Evolutionary conservation across 192 early-diverging fungal species (phyloP).

Genomic region (Mortierella alpina): DNA sequence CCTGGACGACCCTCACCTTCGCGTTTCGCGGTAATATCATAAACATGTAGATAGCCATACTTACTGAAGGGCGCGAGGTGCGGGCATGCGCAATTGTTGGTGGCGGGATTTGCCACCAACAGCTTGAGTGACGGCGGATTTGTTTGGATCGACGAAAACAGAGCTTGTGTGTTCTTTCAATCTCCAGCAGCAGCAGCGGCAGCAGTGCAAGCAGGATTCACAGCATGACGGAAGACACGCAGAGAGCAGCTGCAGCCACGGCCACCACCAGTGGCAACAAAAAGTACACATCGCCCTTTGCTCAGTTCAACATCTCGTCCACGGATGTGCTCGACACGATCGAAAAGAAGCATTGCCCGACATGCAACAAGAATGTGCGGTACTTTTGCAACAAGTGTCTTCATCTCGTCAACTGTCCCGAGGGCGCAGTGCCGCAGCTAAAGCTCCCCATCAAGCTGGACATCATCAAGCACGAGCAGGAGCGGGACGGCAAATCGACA

Average conservation of each 20-base stretch:
- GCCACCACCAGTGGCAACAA: not conserved
- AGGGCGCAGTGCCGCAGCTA: constrained; percentile 66
- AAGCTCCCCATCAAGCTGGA: constrained; percentile 78
- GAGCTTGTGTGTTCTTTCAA: not conserved
- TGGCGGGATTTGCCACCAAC: no score
- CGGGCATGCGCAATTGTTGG: no score
- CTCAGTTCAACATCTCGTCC: constrained; percentile 43
- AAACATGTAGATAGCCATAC: no score
- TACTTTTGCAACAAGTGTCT: constrained; percentile 83
- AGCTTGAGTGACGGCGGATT: no score
- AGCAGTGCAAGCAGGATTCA: not conserved
- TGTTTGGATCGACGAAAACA: not conserved
- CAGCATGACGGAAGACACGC: not conserved
- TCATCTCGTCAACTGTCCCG: constrained; percentile 58
- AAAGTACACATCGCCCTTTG: constrained; percentile 38
- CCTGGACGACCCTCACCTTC: no score
- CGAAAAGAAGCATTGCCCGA: constrained; percentile 63
- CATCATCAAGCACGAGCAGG: constrained; percentile 84
- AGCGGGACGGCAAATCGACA: constrained; percentile 88
- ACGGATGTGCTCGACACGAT: constrained; percentile 48
- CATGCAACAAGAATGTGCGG: constrained; percentile 73
- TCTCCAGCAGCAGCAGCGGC: not conserved
- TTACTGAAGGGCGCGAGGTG: no score
- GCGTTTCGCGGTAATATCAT: no score
- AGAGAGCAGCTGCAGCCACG: not conserved